These are phyloP conservation scores for Camillea tinctor DNA, from an alignment of 2,329 filamentous ascomycete species.

Conservation along the genomic window DNA sequence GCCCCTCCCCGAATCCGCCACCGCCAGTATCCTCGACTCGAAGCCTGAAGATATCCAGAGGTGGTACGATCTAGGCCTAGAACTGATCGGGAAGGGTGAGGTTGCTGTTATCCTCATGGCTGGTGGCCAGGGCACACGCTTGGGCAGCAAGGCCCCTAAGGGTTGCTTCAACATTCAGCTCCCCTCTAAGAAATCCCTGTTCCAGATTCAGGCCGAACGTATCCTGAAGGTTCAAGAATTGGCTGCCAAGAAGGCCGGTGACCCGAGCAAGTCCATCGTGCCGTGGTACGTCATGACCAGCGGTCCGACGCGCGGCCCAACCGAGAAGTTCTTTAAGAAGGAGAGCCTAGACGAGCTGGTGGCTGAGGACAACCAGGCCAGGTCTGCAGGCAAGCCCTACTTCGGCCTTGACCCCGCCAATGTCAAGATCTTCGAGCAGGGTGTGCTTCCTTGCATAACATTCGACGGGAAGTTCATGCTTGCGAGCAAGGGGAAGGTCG, in stretches of 20 bases:
- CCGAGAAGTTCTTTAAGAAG: constrained; percentile 79
- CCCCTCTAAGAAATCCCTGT: constrained; percentile 88
- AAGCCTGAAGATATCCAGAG: constrained; percentile 71
- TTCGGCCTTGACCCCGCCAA: constrained; percentile 87
- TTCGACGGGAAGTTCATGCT: constrained; percentile 97
- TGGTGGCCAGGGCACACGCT: constrained; percentile 89
- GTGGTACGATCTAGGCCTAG: constrained; percentile 83
- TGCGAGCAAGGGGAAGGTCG: constrained; percentile 85
- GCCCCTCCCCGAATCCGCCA: constrained; percentile 82
- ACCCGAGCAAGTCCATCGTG: constrained; percentile 60
- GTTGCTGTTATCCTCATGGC: constrained; percentile 93
- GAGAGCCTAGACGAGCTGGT: constrained; percentile 30
- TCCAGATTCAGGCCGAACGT: constrained; percentile 95
- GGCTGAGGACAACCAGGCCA: constrained; percentile 63
- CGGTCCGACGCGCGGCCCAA: constrained; percentile 85
- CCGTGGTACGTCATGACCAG: constrained; percentile 99
- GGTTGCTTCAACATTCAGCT: constrained; percentile 97
- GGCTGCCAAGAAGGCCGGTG: constrained; percentile 67
- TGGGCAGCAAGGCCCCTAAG: constrained; percentile 94
- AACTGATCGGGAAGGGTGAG: constrained; percentile 73
- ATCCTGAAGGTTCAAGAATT: constrained; percentile 84
- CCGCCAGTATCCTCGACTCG: constrained; percentile 89
- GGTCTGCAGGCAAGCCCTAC: constrained; percentile 48
- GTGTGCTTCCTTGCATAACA: constrained; percentile 92
- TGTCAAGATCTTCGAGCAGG: constrained; percentile 93